Base-by-base conservation (phyloP, 2,329 filamentous ascomycete genomes). In the Microdochium paspali region DNA sequence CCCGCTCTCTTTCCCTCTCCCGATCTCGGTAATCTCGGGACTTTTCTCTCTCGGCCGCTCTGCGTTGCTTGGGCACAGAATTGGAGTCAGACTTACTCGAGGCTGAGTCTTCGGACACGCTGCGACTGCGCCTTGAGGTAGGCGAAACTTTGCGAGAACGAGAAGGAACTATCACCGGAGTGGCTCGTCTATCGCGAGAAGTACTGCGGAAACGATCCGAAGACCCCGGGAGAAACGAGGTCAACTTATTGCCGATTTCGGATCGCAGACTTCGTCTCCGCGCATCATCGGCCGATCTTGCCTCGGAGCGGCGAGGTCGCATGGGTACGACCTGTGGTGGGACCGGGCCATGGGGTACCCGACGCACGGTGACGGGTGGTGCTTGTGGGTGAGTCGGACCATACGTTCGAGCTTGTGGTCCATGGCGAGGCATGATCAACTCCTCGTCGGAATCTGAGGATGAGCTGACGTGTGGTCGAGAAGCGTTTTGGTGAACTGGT, bases 131-230 rank as follows among this genome's bases (percentile, higher is more conserved):
- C 21, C 54, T 57, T 12, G 54, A 54, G 23, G 51, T 50, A n/a
- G 50, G 50, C n/a, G 30, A 45, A 1, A 59, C 54, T 46, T 55
- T 55, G 2, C 55, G 59, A 31, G 56, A 51, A 23, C 47, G 48
- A 23, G 44, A 49, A 15, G 49, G 25, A 4, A 47, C 30, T 32
- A 32, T 48, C 10, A 26, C 23, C 12, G 53, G 44, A 9, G 35
- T 25, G 3, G 54, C 51, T 9, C 45, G 51, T 44, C 53, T 54
- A 25, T 62, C 59, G n/a, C 59, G 57, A 4, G 61, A 63, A n/a
- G 43, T 56, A 18, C 61, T 64, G 10, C 60, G 59, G 15, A 58
- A 57, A 23, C 60, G 54, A 24, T 58, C 55, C 24, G 53, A 47
- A 10, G 60, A 56, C 18, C 56, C 56, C 3, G 51, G 50, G 5